Base-by-base conservation (phyloP, 805 yeast genomes). In the Tetrapisispora taiwanensis region DNA sequence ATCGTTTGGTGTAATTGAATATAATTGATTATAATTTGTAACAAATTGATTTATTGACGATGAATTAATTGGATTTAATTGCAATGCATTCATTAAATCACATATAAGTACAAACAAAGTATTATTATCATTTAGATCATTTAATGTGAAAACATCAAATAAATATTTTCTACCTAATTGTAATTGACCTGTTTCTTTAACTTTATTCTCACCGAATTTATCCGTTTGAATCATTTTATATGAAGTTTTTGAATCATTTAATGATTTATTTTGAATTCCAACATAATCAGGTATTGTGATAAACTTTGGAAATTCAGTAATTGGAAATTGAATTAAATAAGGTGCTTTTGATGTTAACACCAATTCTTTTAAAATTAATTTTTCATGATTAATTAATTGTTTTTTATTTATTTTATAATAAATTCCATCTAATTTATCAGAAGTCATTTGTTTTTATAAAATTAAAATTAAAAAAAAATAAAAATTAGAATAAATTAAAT, bases 151-250 rank as follows among this genome's bases (percentile, higher is more conserved):
- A 0, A 70, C 65, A 14, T 63, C 55, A 40, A 72, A 62, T 13
- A 67, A 38, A 46, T 58, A 74, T 39, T 62, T 59, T 32, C 75
- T 59, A 6, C 66, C 71, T 20, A 66, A 71, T 5, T 30, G 15
- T 12, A 72, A 48, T 36, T 52, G 50, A 0, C 78, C 78, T 42
- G 62, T 60, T 10, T 50, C 50, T 7, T 67, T 57, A 3, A 75
- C 57, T 45, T 75, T 74, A 20, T 53, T 46, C 43, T 75, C 79
- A 18, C 79, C 79, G 18, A 52, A 52, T n/a, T 60, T 55, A 47
- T 74, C 78, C n/a, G 43, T 52, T 18, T 46, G 46, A n/a, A 40
- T 39, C 50, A 54, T 47, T 4, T 45, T 47, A 33, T 52, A 57
- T 10, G 52, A 40, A 44, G 47, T 22, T 35, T 36, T 5, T 10